A percentile compares a stretch with the other conserved stretches of the same genome.
These are phyloP conservation scores for Yamadazyma phyllophila DNA, from an alignment of 805 yeast species.

Conservation along the genomic window DNA sequence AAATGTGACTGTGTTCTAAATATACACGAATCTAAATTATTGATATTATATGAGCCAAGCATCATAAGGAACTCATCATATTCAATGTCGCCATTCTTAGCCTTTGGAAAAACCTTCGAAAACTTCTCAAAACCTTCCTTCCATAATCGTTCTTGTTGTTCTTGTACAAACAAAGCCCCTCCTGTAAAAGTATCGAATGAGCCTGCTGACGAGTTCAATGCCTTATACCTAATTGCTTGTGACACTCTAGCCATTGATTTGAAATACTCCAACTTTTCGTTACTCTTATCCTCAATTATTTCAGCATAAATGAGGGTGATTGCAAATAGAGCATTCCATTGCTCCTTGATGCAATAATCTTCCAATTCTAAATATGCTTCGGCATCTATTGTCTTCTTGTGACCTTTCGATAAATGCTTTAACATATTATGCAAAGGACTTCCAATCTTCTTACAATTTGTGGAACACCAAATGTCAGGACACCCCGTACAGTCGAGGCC, in stretches of 20 bases:
- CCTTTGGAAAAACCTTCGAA: constrained; percentile 44
- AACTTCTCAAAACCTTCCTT: constrained; percentile 52
- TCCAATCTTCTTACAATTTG: constrained; percentile 55
- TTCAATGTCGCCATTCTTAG: constrained; percentile 20
- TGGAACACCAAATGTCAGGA: constrained; percentile 68
- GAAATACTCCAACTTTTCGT: constrained; percentile 45
- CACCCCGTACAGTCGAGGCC: constrained; percentile 69
- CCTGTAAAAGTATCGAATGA: constrained; percentile 51
- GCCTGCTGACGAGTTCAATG: constrained; percentile 55
- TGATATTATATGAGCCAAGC: constrained; percentile 73
- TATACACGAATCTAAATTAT: constrained; percentile 63
- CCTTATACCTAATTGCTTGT: constrained; percentile 61
- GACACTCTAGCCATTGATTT: constrained; percentile 65
- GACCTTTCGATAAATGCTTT: constrained; percentile 49
- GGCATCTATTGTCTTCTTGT: constrained; percentile 40
- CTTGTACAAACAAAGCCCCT: constrained; percentile 53
- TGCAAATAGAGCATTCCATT: constrained; percentile 69
- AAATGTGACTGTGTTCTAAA: constrained; percentile 65
- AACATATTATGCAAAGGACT: constrained; percentile 49
- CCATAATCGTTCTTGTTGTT: constrained; percentile 61
- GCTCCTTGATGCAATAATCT: constrained; percentile 58
- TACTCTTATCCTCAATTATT: constrained; percentile 41
- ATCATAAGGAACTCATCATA: constrained; percentile 57
- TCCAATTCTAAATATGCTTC: constrained; percentile 56
- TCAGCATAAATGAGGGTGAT: constrained; percentile 56